These are phyloP conservation scores for Stemphylium lycopersici DNA, from an alignment of 2,329 filamentous ascomycete genomes.

Conservation along the genomic window DNA sequence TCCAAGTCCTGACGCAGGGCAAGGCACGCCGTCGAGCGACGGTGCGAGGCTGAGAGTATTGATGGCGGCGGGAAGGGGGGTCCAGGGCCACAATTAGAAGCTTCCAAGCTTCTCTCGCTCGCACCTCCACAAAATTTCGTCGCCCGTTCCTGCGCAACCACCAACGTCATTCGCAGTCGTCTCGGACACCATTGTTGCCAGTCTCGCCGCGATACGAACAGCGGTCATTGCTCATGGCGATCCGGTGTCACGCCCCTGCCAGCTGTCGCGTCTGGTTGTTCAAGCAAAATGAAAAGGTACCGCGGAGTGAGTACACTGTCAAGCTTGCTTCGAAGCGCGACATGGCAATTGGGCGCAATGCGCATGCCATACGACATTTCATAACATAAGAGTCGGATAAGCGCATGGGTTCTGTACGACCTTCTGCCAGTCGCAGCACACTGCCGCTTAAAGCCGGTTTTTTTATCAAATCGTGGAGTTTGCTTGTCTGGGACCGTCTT, in stretches of 20 bases:
- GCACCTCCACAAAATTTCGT: not conserved
- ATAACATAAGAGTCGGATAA: constrained; percentile 18
- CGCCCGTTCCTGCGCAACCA: not conserved
- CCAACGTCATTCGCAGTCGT: not conserved
- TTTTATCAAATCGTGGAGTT: not conserved
- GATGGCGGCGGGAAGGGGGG: not conserved
- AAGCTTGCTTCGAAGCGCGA: constrained; percentile 1
- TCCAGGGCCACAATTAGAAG: not conserved
- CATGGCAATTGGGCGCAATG: not conserved
- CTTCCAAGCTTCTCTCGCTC: not conserved
- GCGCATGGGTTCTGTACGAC: constrained; percentile 10
- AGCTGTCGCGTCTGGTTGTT: not conserved
- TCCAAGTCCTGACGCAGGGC: not conserved
- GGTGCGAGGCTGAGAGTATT: not conserved
- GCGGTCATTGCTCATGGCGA: not conserved
- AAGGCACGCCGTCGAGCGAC: too few species aligned
- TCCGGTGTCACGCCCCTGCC: not conserved
- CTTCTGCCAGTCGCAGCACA: constrained; percentile 2
- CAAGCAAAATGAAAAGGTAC: not conserved
- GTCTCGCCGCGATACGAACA: not conserved
- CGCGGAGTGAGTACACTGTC: constrained; percentile 4
- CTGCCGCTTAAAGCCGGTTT: constrained; percentile 17
- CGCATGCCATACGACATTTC: not conserved
- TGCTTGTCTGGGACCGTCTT: not conserved
- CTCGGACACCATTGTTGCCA: not conserved